Evolutionary conservation across 2,329 filamentous ascomycete species (phyloP).

Genomic region (Colletotrichum ledebouriae): DNA sequence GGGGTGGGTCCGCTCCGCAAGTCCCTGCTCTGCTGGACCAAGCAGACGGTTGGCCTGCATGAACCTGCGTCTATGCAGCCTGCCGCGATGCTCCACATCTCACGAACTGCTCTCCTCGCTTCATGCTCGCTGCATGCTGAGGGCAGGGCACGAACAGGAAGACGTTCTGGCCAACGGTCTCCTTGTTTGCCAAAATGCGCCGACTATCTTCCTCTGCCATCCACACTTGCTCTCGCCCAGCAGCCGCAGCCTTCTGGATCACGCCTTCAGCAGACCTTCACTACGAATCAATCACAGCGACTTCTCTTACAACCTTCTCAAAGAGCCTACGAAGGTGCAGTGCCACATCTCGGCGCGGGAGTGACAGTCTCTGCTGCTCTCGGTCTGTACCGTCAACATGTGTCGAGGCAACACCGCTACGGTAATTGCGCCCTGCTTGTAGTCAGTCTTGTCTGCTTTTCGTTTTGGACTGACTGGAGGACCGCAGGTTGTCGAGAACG

Average conservation of each 20-base stretch:
- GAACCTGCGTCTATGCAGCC: constrained; percentile 5
- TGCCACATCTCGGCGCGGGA: neutral
- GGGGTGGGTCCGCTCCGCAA: constrained; percentile 5
- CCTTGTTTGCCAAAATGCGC: neutral
- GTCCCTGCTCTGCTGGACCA: neutral
- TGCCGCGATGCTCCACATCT: neutral
- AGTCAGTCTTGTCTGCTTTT: neutral
- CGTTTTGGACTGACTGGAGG: neutral
- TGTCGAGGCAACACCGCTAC: constrained; percentile 3
- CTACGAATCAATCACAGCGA: neutral
- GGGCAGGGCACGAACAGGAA: neutral
- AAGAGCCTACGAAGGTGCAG: neutral
- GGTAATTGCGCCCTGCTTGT: constrained; percentile 9
- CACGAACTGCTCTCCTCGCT: constrained; percentile 9
- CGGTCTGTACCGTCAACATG: neutral
- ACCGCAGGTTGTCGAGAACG: neutral
- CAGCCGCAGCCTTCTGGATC: neutral
- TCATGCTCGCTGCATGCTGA: neutral
- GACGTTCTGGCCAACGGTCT: neutral
- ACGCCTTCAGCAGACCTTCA: neutral
- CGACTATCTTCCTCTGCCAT: neutral
- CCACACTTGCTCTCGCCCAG: neutral
- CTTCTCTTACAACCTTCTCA: neutral
- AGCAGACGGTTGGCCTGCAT: constrained; percentile 4
- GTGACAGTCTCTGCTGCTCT: neutral